A percentile compares a stretch with the other conserved stretches of the same genome.
These are phyloP conservation scores for Ophiobolus disseminans DNA, from an alignment of 2,329 filamentous ascomycete genomes.

Conservation along the genomic window DNA sequence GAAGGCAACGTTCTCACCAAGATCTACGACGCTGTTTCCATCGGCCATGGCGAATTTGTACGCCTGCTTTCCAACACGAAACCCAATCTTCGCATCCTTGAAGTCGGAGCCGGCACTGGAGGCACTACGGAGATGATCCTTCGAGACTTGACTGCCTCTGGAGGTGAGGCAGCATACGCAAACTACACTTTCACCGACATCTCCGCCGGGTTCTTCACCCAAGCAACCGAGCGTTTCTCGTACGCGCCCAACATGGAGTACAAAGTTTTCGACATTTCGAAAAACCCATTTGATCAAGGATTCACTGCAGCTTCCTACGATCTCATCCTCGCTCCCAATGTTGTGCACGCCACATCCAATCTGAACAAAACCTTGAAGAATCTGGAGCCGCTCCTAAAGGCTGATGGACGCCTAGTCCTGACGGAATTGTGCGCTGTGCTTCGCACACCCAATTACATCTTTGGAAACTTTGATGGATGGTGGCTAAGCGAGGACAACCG, in stretches of 20 bases:
- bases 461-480: constrained; percentile 27
- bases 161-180: constrained; percentile 1
- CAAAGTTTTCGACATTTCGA: not conserved
- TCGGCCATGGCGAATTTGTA: not conserved
- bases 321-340: constrained; percentile 22
- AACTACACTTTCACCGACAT: constrained; percentile 31
- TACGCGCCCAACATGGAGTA: constrained; percentile 1
- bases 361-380: constrained; percentile 9
- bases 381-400: constrained; percentile 17
- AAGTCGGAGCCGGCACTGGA: constrained; percentile 28
- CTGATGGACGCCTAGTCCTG: constrained; percentile 25
- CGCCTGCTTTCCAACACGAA: constrained; percentile 1
- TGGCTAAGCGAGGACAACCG: constrained; percentile 11
- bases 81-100: constrained; percentile 1
- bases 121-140: constrained; percentile 16
- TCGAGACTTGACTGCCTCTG: not conserved
- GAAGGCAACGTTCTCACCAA: not conserved
- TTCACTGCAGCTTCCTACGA: constrained; percentile 16
- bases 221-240: constrained; percentile 15
- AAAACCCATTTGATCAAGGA: constrained; percentile 12
- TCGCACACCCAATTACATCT: constrained; percentile 5
- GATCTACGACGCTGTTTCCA: not conserved
- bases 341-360: constrained; percentile 16
- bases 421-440: constrained; percentile 6
- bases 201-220: constrained; percentile 23